phyloP scores from a whole-genome alignment of 139 green algal species.

The Dunaliella primolecta region DNA sequence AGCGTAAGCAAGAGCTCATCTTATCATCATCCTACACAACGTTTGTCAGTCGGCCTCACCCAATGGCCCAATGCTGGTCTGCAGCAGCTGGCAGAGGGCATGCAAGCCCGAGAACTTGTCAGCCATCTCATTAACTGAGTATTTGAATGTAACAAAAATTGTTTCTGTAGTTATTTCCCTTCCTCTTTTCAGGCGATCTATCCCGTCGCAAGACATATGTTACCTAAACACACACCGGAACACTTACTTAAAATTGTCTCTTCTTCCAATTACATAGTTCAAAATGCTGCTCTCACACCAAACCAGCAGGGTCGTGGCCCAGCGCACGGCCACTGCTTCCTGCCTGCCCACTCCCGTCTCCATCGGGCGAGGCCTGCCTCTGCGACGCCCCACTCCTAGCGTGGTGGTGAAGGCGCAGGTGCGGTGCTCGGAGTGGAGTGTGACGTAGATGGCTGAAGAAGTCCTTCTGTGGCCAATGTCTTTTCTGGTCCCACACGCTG shows the following conservation, averaged over 20 bases:
- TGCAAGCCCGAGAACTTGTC: background rate
- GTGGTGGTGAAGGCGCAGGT: background rate
- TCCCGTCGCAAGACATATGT: too few relatives aligned
- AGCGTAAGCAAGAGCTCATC: background rate
- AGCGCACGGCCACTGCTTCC: background rate
- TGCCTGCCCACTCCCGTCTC: background rate
- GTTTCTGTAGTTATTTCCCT: background rate
- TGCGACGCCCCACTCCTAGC: background rate
- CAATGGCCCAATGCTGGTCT: constrained; percentile 8
- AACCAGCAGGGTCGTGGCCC: background rate
- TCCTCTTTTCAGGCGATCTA: too few relatives aligned
- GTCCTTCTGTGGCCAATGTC: background rate
- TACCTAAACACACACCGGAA: too few relatives aligned
- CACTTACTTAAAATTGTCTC: too few relatives aligned
- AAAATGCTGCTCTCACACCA: background rate
- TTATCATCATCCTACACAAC: background rate
- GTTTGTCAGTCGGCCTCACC: background rate
- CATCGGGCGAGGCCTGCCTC: background rate
- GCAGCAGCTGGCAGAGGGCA: background rate
- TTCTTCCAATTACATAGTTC: too few relatives aligned
- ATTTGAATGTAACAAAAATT: background rate
- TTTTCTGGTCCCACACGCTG: background rate
- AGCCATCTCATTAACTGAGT: background rate
- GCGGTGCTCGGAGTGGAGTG: background rate
- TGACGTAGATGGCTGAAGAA: background rate